Evolutionary conservation across 345 rosid species (phyloP), one percentile per base, ranked within the genome.

Genomic region (Arabis hirsuta): DNA sequence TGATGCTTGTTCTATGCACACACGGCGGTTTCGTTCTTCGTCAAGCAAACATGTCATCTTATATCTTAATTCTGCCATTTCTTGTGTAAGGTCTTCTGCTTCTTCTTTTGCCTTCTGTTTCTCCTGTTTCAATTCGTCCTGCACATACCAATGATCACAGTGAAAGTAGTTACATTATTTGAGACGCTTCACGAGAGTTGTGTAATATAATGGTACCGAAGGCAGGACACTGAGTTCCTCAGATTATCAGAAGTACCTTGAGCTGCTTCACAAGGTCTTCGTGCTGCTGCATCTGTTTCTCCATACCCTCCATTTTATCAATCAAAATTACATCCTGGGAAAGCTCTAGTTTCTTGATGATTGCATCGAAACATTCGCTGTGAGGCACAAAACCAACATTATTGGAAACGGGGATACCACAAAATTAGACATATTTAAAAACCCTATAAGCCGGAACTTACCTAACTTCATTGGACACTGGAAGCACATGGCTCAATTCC

Each of bases 1-100:
- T 43, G 97, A 87, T 60, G 84, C 95, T 68, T 89, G 88, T 71
- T 94, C 95, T 74, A 89, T 81, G 78, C 81, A 79, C 62, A 90
- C 88, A 27, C 97, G 95, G 32, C 96, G 91, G 58, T 83, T 94
- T 72, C 88, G 73, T 79, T 94, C 98, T 76, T 90, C 98, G 45
- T 93, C 96, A n/a, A 93, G 85, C 80, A 93, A 82, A 74, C 85
- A 44, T 52, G 91, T 88, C 85, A 90, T 87, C 76, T 89, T 84
- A 62, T 93, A 89, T 82, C 98, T 87, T 65, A 93, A 77, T 73
- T 93, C 98, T 32, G 97, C 97, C 97, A 90, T 93, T 84, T 90
- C 97, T 81, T 93, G 97, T 19, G 94, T 86, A 51, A 93, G 84
- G 73, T 93, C 97, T 73, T 93, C 97, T 1, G 97, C 84, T 80